phyloP scores from a whole-genome alignment of 2,329 filamentous ascomycete genomes.

The Scytalidium lignicola region DNA sequence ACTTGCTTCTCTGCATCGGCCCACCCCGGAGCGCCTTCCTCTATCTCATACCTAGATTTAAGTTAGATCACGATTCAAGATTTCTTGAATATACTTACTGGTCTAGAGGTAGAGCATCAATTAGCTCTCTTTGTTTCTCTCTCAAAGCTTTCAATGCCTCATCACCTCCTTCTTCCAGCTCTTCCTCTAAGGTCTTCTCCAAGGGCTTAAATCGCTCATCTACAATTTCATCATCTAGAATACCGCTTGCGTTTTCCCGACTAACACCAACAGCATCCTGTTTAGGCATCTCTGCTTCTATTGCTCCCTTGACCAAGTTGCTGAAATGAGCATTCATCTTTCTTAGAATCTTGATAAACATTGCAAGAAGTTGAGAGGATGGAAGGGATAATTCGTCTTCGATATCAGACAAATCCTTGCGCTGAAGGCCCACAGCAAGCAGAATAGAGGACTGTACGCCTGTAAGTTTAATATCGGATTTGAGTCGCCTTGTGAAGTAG shows the following conservation, averaged over 20 bases:
- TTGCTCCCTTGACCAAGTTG: constrained; percentile 67
- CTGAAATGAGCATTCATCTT: constrained; percentile 81
- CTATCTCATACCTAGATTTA: constrained; percentile 57
- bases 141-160: constrained; percentile 66
- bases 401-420: constrained; percentile 77
- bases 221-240: constrained; percentile 64
- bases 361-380: constrained; percentile 77
- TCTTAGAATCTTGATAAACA: constrained; percentile 94
- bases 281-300: constrained; percentile 60
- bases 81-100: constrained; percentile 52
- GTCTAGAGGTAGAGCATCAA: constrained; percentile 85
- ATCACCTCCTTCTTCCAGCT: constrained; percentile 77
- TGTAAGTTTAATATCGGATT: constrained; percentile 61
- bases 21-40: constrained; percentile 57
- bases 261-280: constrained; percentile 53
- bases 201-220: constrained; percentile 66
- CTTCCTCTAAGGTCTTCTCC: constrained; percentile 68
- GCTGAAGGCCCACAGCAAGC: constrained; percentile 84
- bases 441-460: constrained; percentile 85
- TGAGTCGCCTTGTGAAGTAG: constrained; percentile 79
- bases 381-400: constrained; percentile 73
- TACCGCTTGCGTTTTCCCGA: constrained; percentile 53
- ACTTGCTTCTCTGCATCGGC: constrained; percentile 73
- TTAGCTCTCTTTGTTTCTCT: constrained; percentile 79
- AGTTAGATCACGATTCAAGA: constrained; percentile 15